Conservation (phyloP, 108 stramenopile species). For the Pseudonitzschia pungens region DNA sequence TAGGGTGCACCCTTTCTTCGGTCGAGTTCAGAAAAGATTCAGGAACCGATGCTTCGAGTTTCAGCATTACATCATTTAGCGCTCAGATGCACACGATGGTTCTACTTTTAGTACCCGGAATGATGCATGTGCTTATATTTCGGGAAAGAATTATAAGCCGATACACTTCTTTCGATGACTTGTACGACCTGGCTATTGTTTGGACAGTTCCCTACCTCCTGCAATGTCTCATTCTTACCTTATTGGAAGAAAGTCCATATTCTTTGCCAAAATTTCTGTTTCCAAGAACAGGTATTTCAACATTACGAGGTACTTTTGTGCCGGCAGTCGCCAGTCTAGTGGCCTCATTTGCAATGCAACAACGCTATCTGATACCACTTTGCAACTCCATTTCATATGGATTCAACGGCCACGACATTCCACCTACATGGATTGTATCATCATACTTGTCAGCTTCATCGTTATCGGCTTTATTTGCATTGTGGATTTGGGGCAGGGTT, state of each 20-base stretch:
- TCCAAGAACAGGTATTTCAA: slow-evolving; percentile 31
- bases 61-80: slow-evolving; percentile 35
- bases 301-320: slow-evolving; percentile 46
- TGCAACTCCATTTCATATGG: slow-evolving; percentile 62
- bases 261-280: slow-evolving; percentile 36
- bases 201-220: slow-evolving; percentile 67
- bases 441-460: slow-evolving; percentile 55
- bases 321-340: slow-evolving; percentile 53
- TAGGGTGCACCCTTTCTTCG: slow-evolving; percentile 38
- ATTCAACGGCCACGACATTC: slow-evolving; percentile 63
- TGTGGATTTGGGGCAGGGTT: slow-evolving; percentile 65
- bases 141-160: slow-evolving; percentile 53
- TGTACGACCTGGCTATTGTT: slow-evolving; percentile 58
- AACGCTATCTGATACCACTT: slow-evolving; percentile 65
- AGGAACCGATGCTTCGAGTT: not conserved
- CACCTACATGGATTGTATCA: slow-evolving; percentile 44
- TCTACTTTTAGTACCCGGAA: slow-evolving; percentile 53
- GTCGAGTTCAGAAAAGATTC: slow-evolving; percentile 4
- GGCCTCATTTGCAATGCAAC: slow-evolving; percentile 63
- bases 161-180: slow-evolving; percentile 61
- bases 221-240: slow-evolving; percentile 46
- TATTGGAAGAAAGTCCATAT: slow-evolving; percentile 30
- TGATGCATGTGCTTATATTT: slow-evolving; percentile 56
- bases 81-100: slow-evolving; percentile 53
- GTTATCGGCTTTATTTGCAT: slow-evolving; percentile 37